Evolutionary conservation across 2,329 filamentous ascomycete species (phyloP).

Genomic region (Coniella lustricola): DNA sequence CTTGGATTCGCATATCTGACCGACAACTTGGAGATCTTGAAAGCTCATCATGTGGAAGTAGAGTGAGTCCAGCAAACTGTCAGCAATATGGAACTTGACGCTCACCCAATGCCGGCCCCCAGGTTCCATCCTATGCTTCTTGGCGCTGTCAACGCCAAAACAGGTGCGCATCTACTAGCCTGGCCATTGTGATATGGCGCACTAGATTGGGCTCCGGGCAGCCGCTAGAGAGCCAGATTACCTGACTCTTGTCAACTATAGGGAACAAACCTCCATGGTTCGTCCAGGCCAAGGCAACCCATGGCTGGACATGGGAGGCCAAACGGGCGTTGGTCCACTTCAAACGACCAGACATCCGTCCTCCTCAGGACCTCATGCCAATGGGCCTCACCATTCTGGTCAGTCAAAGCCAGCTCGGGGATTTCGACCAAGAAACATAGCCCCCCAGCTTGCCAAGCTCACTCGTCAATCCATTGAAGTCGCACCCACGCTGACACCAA

Average conservation of each 20-base stretch:
- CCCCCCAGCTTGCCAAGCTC: neutral
- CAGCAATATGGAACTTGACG: too few relatives aligned
- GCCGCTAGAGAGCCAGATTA: too few relatives aligned
- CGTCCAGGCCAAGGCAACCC: constrained; percentile 58
- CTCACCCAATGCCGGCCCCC: neutral
- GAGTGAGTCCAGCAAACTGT: too few relatives aligned
- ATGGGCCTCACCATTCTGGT: constrained; percentile 36
- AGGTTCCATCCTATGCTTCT: constrained; percentile 69
- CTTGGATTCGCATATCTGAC: constrained; percentile 50
- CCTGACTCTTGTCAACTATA: too few relatives aligned
- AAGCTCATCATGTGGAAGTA: constrained; percentile 52
- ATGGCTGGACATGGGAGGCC: constrained; percentile 37
- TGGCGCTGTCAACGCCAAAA: constrained; percentile 55
- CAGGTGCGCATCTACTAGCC: too few relatives aligned
- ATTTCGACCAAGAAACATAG: neutral
- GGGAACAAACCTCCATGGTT: constrained; percentile 72
- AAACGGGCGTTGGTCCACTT: constrained; percentile 32
- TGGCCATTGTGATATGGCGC: too few relatives aligned
- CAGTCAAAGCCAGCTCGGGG: neutral
- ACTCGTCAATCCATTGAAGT: too few relatives aligned
- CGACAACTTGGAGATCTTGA: constrained; percentile 46
- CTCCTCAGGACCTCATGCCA: constrained; percentile 38
- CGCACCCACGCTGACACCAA: too few relatives aligned
- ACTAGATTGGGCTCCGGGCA: neutral
- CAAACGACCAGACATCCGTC: constrained; percentile 28